Percentiles rank a stretch among this genome's conserved stretches.
Evolutionary conservation across 305 asterid genomes (phyloP).

Genomic region (Solanum hybrid): DNA sequence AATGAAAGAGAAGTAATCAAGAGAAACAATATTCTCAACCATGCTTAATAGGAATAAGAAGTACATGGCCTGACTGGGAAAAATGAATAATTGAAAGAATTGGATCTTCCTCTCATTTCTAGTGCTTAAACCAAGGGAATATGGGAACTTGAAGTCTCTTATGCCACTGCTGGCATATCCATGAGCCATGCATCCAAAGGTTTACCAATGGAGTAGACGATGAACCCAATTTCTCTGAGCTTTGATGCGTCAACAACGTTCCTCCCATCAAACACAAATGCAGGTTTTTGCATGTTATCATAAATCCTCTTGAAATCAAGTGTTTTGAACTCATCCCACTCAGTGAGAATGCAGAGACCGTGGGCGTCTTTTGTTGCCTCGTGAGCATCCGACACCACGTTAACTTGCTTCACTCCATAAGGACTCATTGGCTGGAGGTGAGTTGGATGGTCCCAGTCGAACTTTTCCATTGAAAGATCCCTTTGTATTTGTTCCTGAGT

Average conservation of each 20-base stretch:
- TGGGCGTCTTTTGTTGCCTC: constrained; percentile 45
- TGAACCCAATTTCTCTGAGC: constrained; percentile 30
- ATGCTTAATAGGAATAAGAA: not conserved
- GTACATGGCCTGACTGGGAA: not conserved
- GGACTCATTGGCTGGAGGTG: constrained; percentile 28
- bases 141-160: not conserved
- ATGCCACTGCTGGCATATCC: constrained; percentile 31
- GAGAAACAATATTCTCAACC: not conserved
- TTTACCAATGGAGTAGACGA: constrained; percentile 44
- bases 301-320: constrained; percentile 38
- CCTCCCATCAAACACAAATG: constrained; percentile 42
- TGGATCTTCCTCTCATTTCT: not conserved
- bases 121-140: not conserved
- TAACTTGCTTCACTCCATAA: constrained; percentile 24
- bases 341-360: constrained; percentile 43
- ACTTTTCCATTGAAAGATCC: constrained; percentile 30
- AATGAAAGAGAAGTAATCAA: not conserved
- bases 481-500: constrained; percentile 24
- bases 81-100: not conserved
- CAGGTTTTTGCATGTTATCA: constrained; percentile 45
- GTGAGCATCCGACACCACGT: constrained; percentile 32
- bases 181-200: constrained; percentile 52
- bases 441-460: constrained; percentile 40
- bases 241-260: constrained; percentile 21
- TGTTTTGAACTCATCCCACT: constrained; percentile 46